Base-by-base conservation (phyloP, 2,329 filamentous ascomycete species). In the Atkinsonella texensis region DNA sequence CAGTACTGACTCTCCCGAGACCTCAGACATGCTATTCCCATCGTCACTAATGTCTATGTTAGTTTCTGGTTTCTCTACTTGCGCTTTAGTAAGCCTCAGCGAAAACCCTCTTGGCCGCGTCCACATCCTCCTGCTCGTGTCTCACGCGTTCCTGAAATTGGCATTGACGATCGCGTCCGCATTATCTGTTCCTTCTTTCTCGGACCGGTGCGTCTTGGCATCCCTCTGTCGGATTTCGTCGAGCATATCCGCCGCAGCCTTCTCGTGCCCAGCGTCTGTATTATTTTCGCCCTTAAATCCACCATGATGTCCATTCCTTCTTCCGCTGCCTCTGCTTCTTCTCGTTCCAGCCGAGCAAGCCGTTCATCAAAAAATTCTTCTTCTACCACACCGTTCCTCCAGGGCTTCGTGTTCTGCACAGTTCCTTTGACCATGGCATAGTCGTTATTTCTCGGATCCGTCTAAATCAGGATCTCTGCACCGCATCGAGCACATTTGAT, bases 221-320 rank as follows among this genome's bases (percentile, higher is more conserved):
- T 98, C 98, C 57, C 91, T 74, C 49, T 87, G 91, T 52, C 91
- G 77, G 52, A 98, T 96, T 70, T 96, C 90, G 67, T 98, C 93
- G 51, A 98, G 71, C 8, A 90, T 91, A 72, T 98, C 93, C 2
- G 93, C 93, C 44, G 96, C 88, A 17, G 87, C 88, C 90, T 98
- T 98, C 69, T 98, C 93, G 41, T 85, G 78, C 72, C 93, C 90
- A 1, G 90, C 90, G 66, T 98, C 93, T 20, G 86, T 72, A 51
- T 91, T 23, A 23, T 95, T 72, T 97, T 97, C 56, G 86, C 84
- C 70, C 98, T 93, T 46, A 98, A 71, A 64, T 96, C 90, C 52
- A 86, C 86, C 94, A 98, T 98, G 20, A 89, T 88, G 66, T 96
- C 90, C 57, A 83, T 77, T 67, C 95, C 89, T 53, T 84, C 79